Evolutionary conservation across 495 filamentous ascomycete genomes (phyloP), one percentile per base, ranked within the genome.

Genomic region (Neurospora africana): DNA sequence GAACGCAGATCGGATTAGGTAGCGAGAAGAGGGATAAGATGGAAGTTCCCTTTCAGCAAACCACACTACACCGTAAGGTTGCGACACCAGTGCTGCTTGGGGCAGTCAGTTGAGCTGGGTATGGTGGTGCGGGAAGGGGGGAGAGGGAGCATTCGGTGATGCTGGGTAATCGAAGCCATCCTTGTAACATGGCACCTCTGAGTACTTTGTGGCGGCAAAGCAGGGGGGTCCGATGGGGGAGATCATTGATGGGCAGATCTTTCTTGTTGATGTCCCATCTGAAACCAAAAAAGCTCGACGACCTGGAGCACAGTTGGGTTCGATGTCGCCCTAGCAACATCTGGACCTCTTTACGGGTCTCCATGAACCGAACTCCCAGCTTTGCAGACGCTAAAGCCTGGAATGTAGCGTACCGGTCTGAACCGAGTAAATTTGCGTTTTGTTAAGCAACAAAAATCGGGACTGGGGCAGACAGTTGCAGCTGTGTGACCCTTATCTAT

Each of bases 181-280:
- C 53, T 17, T 65, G 53, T 65, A 72, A 71, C 73, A 69, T 71
- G 43, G 75, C 69, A 68, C 43, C 35, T 72, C 37, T 38, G 72
- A 30, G n/a, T 68, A 73, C 47, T 61, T 71, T 61, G 67, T 69
- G 75, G 73, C 71, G 53, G 69, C 65, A 65, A 13, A 65, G 53
- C 27, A 71, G 61, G 73, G 71, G 61, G 35, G 38, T 53, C 69
- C 33, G 73, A 44, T 77, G 75, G 70, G 70, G 76, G 58, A 77
- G 75, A 78, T 75, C 76, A 73, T 68, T 72, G 75, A 72, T 68
- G 74, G 68, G 76, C 72, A 76, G 77, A 79, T 79, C 78, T 75
- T 39, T 70, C 73, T 75, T 72, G 73, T 36, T 75, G 41, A 44
- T 58, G 69, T 41, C 33, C 44, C 73, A 78, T 76, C 69, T 76